Evolutionary conservation across 495 filamentous ascomycete species (phyloP), one percentile per base, ranked within the genome.

Genomic region (Annulohypoxylon stygium): DNA sequence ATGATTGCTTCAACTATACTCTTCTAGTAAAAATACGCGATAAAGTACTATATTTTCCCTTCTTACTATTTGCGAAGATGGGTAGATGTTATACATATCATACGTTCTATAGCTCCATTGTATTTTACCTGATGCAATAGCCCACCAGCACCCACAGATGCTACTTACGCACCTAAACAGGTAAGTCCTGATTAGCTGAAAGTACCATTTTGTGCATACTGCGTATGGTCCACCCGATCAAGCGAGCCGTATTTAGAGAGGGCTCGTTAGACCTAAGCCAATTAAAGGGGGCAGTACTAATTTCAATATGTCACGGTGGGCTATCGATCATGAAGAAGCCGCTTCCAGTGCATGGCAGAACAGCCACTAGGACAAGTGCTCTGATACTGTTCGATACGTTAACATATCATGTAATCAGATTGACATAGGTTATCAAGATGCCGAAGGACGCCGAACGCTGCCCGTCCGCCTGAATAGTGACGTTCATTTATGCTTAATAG

Each of bases 401-500:
- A 51, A 51, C 33, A 33, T 48, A 51, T 67, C 36, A 61, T 61
- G 41, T 41, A 61, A 55, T 55, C 47, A 47, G 62, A 33, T 65
- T 61, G 23, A 20, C 33, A 57, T 50, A 66, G n/a, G 37, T 61
- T 34, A 55, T 60, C 47, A 45, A 66, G 61, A 73, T 73, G 61
- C 70, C 70, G 70, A 73, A 51, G 51, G 39, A 61, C 30, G 14
- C 70, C 70, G 65, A 69, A 59, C 0, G 25, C 55, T 43, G 30
- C 43, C 51, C 23, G 60, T 48, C 34, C 23, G 10, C 39, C 55
- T 58, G 34, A 60, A 65, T 30, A 59, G 58, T 68, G 70, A 59
- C 64, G 70, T 68, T 63, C 34, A 59, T 67, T 73, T 63, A 67
- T 67, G 64, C 69, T 67, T 66, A 73, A 68, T 64, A 51, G 58